Conservation (phyloP, 768 basidiomycete species). For the Hysterangium stoloniferum region DNA sequence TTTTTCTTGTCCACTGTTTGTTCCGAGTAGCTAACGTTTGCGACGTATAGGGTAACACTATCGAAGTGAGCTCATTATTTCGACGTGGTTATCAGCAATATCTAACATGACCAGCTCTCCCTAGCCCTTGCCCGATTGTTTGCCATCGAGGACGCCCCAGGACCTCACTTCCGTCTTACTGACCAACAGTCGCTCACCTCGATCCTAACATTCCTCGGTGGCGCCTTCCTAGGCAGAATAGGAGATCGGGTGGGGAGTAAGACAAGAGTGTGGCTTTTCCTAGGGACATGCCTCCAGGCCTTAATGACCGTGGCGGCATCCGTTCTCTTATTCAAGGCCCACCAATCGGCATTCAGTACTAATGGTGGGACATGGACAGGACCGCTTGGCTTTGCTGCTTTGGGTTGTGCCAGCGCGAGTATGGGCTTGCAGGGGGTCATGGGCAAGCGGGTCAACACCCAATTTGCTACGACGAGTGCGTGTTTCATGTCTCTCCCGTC, state of each 20-base stretch:
- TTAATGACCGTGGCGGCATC: constrained; percentile 70
- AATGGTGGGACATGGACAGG: constrained; percentile 54
- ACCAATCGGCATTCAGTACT: constrained; percentile 28
- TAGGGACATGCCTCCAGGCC: constrained; percentile 66
- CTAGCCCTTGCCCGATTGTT: constrained; percentile 81
- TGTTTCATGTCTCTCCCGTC: constrained; percentile 12
- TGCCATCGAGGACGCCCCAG: constrained; percentile 4
- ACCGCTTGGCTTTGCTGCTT: constrained; percentile 52
- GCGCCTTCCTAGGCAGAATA: constrained; percentile 73
- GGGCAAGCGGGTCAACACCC: constrained; percentile 72
- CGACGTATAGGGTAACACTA: constrained; percentile 2
- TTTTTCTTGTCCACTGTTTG: not conserved
- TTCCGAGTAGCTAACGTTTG: constrained; percentile 9
- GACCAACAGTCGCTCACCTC: constrained; percentile 82
- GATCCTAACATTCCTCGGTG: constrained; percentile 66
- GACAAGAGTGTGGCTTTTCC: constrained; percentile 66
- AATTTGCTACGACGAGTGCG: constrained; percentile 71
- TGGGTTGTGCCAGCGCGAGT: constrained; percentile 74
- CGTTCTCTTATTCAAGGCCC: constrained; percentile 63
- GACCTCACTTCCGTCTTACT: constrained; percentile 55
- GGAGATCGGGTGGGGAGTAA: constrained; percentile 75
- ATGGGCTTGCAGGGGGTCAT: constrained; percentile 83
- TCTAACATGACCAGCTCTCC: constrained; percentile 48
- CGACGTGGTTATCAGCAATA: constrained; percentile 3
- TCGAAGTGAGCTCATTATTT: constrained; percentile 5